A percentile compares a stretch with the other conserved stretches of the same genome.
Conservation (phyloP, 1,139 yeast species). For the Schwanniomyces etchellsii region DNA sequence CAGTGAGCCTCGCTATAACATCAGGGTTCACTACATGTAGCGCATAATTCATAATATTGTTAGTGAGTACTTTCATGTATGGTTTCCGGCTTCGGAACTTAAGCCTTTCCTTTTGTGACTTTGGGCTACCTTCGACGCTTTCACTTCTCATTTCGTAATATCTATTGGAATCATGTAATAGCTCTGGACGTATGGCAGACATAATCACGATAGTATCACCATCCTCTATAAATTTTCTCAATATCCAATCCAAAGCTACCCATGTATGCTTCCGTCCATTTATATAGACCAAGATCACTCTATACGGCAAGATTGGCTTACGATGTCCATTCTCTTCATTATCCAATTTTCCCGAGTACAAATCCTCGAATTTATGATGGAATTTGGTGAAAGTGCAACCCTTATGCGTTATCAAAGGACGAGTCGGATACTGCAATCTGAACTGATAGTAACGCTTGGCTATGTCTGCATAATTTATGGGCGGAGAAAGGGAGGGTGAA, state of each 20-base stretch:
- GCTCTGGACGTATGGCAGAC: conserved; percentile 25
- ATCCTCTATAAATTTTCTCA: conserved; percentile 45
- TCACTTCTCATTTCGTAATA: too few relatives aligned
- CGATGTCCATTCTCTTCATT: conserved; percentile 13
- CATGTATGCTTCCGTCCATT: conserved; percentile 73
- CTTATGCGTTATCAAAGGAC: conserved; percentile 45
- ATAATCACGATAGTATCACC: conserved; percentile 64
- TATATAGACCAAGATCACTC: conserved; percentile 59
- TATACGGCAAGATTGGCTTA: conserved; percentile 40
- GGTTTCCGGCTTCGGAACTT: conserved; percentile 31
- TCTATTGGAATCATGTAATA: conserved; percentile 1
- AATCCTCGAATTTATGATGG: conserved; percentile 38
- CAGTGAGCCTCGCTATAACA: conserved; percentile 48
- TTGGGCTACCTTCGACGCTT: conserved; percentile 10
- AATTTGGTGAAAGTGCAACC: conserved; percentile 46
- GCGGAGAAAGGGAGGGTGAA: conserved; percentile 8
- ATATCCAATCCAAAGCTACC: conserved; percentile 72
- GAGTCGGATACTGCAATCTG: conserved; percentile 37
- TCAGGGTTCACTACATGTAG: conserved; percentile 43
- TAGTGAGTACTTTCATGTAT: conserved; percentile 26
- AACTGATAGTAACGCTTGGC: conserved; percentile 4
- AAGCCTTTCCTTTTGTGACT: conserved; percentile 26
- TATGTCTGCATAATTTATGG: conserved; percentile 7
- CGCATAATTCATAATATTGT: conserved; percentile 43
- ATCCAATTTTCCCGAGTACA: conserved; percentile 27